A percentile compares a stretch with the other conserved stretches of the same genome.
Conservation (phyloP, 129 eudicot species). For the Oenanthe sinensis region DNA sequence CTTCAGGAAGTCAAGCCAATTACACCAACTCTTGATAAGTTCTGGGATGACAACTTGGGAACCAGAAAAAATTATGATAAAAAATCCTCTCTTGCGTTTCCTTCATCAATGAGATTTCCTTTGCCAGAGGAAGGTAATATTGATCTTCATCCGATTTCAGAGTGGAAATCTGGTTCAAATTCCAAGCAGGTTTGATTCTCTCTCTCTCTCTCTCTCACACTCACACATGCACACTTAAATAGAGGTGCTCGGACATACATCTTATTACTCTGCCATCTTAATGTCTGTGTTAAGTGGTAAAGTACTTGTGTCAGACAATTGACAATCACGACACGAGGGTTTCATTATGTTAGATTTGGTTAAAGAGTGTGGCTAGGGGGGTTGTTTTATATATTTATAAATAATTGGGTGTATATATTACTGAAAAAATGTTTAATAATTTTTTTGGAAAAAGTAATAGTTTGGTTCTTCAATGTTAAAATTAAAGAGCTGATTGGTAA, state of each 20-base stretch:
- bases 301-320: not conserved
- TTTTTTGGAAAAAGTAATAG: not conserved
- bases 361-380: not conserved
- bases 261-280: no score
- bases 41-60: constrained; percentile 52
- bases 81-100: constrained; percentile 48
- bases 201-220: not conserved
- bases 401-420: no score
- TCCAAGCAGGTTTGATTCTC: constrained; percentile 44
- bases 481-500: not conserved
- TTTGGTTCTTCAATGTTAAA: not conserved
- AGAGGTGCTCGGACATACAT: no score
- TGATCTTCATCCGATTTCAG: constrained; percentile 51
- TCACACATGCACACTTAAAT: not conserved
- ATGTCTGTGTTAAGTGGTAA: not conserved
- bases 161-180: constrained; percentile 62
- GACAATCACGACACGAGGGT: not conserved
- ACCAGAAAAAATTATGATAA: constrained; percentile 55
- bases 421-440: no score
- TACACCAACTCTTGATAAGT: constrained; percentile 75
- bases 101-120: constrained; percentile 58
- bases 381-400: no score
- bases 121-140: constrained; percentile 42
- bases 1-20: constrained; percentile 88
- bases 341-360: not conserved